These are phyloP conservation scores for Pholiota adiposa DNA, from an alignment of 1,284 basidiomycete genomes.

Conservation along the genomic window DNA sequence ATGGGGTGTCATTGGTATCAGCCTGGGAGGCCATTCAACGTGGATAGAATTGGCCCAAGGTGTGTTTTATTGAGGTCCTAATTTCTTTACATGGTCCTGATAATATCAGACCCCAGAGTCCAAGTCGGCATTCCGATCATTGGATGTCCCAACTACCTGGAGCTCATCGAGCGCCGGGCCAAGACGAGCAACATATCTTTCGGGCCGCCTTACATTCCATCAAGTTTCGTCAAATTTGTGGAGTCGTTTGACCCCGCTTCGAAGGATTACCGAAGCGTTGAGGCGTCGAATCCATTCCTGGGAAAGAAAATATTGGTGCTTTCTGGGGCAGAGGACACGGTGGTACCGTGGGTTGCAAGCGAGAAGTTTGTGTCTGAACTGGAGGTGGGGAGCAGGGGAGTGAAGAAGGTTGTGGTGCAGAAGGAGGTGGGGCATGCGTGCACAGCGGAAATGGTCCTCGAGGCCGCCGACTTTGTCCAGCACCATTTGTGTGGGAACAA, in stretches of 20 bases:
- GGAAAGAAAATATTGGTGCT: conserved; percentile 74
- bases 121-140: conserved; percentile 76
- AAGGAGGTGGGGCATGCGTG: conserved; percentile 56
- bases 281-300: conserved; percentile 57
- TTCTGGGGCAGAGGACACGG: conserved; percentile 59
- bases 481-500: conserved; percentile 25
- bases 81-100: background rate
- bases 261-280: conserved; percentile 40
- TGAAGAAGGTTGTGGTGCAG: conserved; percentile 52
- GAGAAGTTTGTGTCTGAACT: conserved; percentile 56
- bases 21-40: conserved; percentile 78
- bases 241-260: conserved; percentile 46
- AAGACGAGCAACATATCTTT: conserved; percentile 44
- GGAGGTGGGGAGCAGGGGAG: conserved; percentile 51
- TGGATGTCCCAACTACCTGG: conserved; percentile 78
- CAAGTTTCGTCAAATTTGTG: conserved; percentile 53
- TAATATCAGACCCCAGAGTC: conserved; percentile 64
- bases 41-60: conserved; percentile 76
- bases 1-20: conserved; percentile 75
- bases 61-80: conserved; percentile 29
- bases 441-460: conserved; percentile 54
- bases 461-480: conserved; percentile 50
- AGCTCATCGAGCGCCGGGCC: conserved; percentile 67
- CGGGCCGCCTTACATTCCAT: conserved; percentile 62
- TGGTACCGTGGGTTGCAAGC: conserved; percentile 68